Conservation (phyloP, 495 filamentous ascomycete genomes). For the Penicillium bovifimosum region DNA sequence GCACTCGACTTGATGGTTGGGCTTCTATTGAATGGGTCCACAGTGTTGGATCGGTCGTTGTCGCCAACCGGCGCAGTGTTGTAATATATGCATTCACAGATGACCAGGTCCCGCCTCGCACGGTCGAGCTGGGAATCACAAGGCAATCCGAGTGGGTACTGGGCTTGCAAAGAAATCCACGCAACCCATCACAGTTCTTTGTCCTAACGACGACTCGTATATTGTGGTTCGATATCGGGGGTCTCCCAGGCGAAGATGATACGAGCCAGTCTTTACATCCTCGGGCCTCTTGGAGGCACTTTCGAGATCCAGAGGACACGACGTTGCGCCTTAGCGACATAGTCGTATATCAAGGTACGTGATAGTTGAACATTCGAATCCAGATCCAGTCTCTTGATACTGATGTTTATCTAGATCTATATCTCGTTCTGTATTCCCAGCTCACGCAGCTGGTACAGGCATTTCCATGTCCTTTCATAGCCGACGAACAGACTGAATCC, state of each 20-base stretch:
- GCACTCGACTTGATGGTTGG: conserved; percentile 45
- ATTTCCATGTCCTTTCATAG: conserved; percentile 30
- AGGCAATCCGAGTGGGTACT: conserved; percentile 49
- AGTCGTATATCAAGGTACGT: conserved; percentile 28
- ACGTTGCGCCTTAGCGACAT: conserved; percentile 36
- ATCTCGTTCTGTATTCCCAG: conserved; percentile 42
- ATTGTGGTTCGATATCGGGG: conserved; percentile 34
- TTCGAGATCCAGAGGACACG: conserved; percentile 40
- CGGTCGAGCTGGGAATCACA: conserved; percentile 33
- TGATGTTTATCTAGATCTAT: conserved; percentile 19
- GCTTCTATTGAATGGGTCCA: conserved; percentile 45
- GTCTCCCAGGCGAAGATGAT: conserved; percentile 6
- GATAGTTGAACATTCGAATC: neutral
- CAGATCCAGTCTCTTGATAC: neutral
- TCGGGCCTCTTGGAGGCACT: conserved; percentile 41
- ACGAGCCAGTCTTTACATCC: conserved; percentile 16
- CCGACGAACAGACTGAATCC: conserved; percentile 11
- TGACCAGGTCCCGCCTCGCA: conserved; percentile 13
- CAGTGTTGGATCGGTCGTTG: conserved; percentile 40
- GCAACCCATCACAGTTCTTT: conserved; percentile 47
- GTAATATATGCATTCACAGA: conserved; percentile 35
- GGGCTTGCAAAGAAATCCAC: conserved; percentile 42
- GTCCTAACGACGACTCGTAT: conserved; percentile 49
- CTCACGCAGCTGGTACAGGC: conserved; percentile 31
- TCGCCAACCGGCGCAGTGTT: conserved; percentile 40